Evolutionary conservation across 2,329 filamentous ascomycete species (phyloP).

Genomic region (Penicillium italicum): DNA sequence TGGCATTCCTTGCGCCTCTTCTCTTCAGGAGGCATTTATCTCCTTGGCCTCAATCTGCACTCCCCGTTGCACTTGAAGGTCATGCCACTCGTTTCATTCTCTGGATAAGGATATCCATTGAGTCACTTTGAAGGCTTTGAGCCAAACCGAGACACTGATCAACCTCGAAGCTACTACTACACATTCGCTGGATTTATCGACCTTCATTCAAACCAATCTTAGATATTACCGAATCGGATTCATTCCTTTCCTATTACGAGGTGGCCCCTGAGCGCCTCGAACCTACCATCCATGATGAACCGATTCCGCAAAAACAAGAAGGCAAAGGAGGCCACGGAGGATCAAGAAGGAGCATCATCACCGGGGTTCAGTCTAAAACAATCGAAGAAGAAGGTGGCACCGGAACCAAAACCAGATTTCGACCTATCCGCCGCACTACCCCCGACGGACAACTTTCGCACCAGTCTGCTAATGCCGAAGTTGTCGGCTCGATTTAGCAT

Average conservation of each 20-base stretch:
- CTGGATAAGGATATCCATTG: constrained; percentile 17
- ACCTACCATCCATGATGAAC: constrained; percentile 33
- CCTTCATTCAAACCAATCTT: constrained; percentile 3
- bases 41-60: neutral
- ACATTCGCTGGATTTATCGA: neutral
- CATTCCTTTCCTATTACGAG: neutral
- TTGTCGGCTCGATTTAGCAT: constrained; percentile 95
- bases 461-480: constrained; percentile 91
- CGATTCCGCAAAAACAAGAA: constrained; percentile 43
- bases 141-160: constrained; percentile 1
- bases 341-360: constrained; percentile 38
- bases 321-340: constrained; percentile 29
- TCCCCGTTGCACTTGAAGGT: constrained; percentile 10
- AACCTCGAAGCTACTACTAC: neutral
- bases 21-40: constrained; percentile 4
- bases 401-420: constrained; percentile 64
- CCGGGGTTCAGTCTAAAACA: constrained; percentile 35
- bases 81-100: constrained; percentile 21
- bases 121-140: constrained; percentile 7
- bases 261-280: neutral
- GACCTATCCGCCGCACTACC: constrained; percentile 74
- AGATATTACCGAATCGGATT: neutral
- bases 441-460: constrained; percentile 83
- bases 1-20: neutral
- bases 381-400: constrained; percentile 49